Percentiles rank a stretch among this genome's conserved stretches.
Evolutionary conservation across 352 stramenopile species (phyloP).

Genomic region (Albugo laibachii): DNA sequence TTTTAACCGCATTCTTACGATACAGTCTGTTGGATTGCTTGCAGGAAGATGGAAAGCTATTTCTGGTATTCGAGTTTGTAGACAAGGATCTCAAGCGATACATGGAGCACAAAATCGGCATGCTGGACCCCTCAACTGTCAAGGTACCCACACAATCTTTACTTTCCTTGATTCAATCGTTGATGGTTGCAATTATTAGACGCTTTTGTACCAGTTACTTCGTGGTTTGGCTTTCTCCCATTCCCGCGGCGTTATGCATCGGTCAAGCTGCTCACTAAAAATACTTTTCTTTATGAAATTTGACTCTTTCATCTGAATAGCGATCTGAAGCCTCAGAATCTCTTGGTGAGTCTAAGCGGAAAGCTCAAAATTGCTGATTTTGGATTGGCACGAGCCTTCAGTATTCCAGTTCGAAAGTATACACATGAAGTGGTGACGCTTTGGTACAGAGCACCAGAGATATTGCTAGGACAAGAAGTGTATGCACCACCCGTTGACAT

Average conservation of each 20-base stretch:
- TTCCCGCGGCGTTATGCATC: slow-evolving; percentile 74
- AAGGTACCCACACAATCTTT: slow-evolving; percentile 16
- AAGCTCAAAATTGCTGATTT: slow-evolving; percentile 86
- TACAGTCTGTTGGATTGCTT: slow-evolving; percentile 85
- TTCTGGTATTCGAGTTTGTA: slow-evolving; percentile 99
- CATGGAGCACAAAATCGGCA: slow-evolving; percentile 81
- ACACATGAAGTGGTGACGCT: slow-evolving; percentile 94
- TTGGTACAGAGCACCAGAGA: slow-evolving; percentile 91
- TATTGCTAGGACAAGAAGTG: slow-evolving; percentile 87
- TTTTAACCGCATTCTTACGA: neutral
- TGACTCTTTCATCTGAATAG: slow-evolving; percentile 58
- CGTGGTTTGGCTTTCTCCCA: slow-evolving; percentile 77
- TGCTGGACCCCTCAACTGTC: slow-evolving; percentile 29
- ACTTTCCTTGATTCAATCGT: neutral
- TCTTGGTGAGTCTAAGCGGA: slow-evolving; percentile 73
- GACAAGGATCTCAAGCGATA: slow-evolving; percentile 94
- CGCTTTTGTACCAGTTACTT: slow-evolving; percentile 72
- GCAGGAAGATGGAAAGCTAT: slow-evolving; percentile 90
- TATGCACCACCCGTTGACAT: slow-evolving; percentile 93
- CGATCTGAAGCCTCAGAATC: slow-evolving; percentile 94
- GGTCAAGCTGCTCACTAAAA: slow-evolving; percentile 13
- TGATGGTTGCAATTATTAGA: slow-evolving; percentile 7
- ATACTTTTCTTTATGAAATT: no score
- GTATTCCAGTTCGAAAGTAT: slow-evolving; percentile 74
- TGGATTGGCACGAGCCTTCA: slow-evolving; percentile 87